These are phyloP conservation scores for Penicillium angulare DNA, from an alignment of 495 filamentous ascomycete species.

Conservation along the genomic window DNA sequence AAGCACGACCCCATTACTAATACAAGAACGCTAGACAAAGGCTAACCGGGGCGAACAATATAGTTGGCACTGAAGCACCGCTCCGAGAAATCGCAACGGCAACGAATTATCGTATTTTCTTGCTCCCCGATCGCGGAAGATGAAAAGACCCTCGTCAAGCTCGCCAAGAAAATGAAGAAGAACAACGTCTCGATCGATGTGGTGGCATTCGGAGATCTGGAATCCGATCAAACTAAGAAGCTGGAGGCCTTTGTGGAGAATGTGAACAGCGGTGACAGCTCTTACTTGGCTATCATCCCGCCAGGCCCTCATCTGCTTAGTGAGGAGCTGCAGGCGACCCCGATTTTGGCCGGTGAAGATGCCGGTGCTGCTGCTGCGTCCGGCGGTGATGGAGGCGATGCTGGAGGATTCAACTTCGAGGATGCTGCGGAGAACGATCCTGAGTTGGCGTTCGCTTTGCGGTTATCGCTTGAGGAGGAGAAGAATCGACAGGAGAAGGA, in stretches of 20 bases:
- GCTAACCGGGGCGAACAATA: constrained; percentile 3
- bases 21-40: background rate
- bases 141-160: constrained; percentile 81
- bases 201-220: constrained; percentile 88
- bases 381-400: constrained; percentile 61
- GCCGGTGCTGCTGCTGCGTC: constrained; percentile 46
- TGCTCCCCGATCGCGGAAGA: constrained; percentile 89
- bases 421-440: constrained; percentile 71
- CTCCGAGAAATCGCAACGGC: constrained; percentile 91
- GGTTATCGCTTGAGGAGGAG: constrained; percentile 98
- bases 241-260: constrained; percentile 88
- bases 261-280: constrained; percentile 86
- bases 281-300: constrained; percentile 84
- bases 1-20: constrained; percentile 35
- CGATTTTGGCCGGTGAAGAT: constrained; percentile 81
- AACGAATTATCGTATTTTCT: constrained; percentile 93
- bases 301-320: constrained; percentile 88
- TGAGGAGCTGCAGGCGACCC: constrained; percentile 87
- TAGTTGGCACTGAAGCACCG: constrained; percentile 97
- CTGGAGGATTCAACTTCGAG: constrained; percentile 62
- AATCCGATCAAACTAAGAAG: constrained; percentile 87
- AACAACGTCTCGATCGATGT: constrained; percentile 88
- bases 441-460: constrained; percentile 89
- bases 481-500: constrained; percentile 87
- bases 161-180: constrained; percentile 99